These are phyloP conservation scores for Xylaria sp. DNA, from an alignment of 2,329 filamentous ascomycete species.

Conservation along the genomic window DNA sequence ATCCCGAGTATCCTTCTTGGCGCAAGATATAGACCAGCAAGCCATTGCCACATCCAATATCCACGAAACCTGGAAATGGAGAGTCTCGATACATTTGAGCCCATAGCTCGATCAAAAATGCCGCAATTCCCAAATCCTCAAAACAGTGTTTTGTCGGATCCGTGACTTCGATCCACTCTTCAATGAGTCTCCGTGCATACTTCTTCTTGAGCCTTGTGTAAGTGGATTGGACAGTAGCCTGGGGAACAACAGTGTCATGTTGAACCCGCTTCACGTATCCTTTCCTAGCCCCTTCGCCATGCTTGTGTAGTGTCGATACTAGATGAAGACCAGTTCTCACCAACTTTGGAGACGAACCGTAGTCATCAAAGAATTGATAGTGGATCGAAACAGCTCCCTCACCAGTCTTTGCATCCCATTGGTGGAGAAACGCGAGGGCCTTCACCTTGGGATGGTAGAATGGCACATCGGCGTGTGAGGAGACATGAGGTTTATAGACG, in stretches of 20 bases:
- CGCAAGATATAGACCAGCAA: constrained; percentile 85
- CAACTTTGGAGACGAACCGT: constrained; percentile 58
- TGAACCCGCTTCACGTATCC: constrained; percentile 85
- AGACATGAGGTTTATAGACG: constrained; percentile 80
- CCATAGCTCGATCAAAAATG: constrained; percentile 95
- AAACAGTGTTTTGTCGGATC: constrained; percentile 94
- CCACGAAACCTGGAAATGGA: constrained; percentile 87
- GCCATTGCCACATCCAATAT: constrained; percentile 96
- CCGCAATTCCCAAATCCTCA: constrained; percentile 89
- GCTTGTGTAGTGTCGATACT: constrained; percentile 75
- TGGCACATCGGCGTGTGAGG: constrained; percentile 71
- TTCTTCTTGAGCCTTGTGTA: constrained; percentile 82
- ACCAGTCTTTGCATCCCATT: constrained; percentile 59
- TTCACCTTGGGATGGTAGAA: constrained; percentile 88
- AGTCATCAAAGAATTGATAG: constrained; percentile 63
- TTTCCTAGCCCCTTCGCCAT: constrained; percentile 70
- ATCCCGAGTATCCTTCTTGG: constrained; percentile 82
- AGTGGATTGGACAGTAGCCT: constrained; percentile 80
- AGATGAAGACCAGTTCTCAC: constrained; percentile 75
- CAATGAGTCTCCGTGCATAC: constrained; percentile 77
- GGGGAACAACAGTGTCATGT: constrained; percentile 83
- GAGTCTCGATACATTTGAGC: constrained; percentile 74
- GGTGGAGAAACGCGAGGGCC: constrained; percentile 80
- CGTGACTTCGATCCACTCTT: constrained; percentile 85
- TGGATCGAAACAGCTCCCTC: constrained; percentile 67